phyloP scores from a whole-genome alignment of 768 basidiomycete genomes.

The Calocera cornea region DNA sequence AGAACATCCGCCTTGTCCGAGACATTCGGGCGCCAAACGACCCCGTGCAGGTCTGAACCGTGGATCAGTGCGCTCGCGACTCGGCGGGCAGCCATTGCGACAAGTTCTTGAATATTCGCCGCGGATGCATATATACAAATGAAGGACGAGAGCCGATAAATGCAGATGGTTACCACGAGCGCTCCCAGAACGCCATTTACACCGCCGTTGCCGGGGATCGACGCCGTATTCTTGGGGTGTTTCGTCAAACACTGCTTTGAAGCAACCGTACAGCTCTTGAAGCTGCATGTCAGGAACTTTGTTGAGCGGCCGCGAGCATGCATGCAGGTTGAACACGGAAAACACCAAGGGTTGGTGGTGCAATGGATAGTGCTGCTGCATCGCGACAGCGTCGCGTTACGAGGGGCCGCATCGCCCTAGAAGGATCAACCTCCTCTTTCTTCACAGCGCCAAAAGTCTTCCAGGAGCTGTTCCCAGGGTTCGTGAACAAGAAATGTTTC shows the following conservation, averaged over 20 bases:
- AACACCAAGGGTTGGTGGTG: constrained; percentile 86
- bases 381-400: constrained; percentile 91
- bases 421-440: constrained; percentile 98
- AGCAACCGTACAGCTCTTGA: constrained; percentile 85
- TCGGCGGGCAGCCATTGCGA: too few relatives aligned
- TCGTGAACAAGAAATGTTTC: constrained; percentile 93
- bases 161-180: too few relatives aligned
- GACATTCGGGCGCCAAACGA: too few relatives aligned
- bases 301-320: constrained; percentile 35
- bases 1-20: too few relatives aligned
- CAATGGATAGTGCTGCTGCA: constrained; percentile 54
- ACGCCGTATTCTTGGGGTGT: constrained; percentile 98
- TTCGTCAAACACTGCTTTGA: constrained; percentile 95
- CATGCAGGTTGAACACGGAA: constrained; percentile 72
- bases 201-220: constrained; percentile 80
- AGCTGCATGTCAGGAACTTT: constrained; percentile 56
- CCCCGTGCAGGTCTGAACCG: too few relatives aligned
- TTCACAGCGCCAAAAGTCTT: constrained; percentile 98
- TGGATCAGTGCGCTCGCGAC: too few relatives aligned
- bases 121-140: too few relatives aligned
- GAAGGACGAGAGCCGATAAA: too few relatives aligned
- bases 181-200: too few relatives aligned
- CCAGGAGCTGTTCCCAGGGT: constrained; percentile 90
- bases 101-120: too few relatives aligned
- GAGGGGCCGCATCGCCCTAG: constrained; percentile 89